These are phyloP conservation scores for Talaromyces islandicus DNA, from an alignment of 2,329 filamentous ascomycete species.

Conservation along the genomic window DNA sequence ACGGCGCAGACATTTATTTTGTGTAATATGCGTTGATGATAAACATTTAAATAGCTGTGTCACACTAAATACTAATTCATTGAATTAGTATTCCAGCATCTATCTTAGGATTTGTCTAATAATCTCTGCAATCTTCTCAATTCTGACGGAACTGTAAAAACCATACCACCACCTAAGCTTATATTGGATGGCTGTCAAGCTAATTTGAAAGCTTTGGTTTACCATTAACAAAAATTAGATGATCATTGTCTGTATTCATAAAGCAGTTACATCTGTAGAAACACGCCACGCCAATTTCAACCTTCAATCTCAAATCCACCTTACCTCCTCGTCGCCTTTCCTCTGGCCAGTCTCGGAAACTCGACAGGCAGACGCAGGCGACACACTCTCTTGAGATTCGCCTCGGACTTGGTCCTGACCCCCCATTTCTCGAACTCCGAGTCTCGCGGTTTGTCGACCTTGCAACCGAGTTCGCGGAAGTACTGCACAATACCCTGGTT, in stretches of 20 bases:
- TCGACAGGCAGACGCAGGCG: conserved; percentile 70
- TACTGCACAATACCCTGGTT: conserved; percentile 30
- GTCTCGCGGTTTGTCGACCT: conserved; percentile 35
- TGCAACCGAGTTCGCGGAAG: conserved; percentile 43
- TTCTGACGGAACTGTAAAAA: no score
- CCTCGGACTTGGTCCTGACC: conserved; percentile 56
- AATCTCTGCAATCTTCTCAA: conserved; percentile 4
- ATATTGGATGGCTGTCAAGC: conserved; percentile 22
- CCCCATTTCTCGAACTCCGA: conserved; percentile 37
- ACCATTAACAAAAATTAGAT: no score
- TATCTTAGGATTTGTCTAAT: background rate
- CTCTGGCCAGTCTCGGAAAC: conserved; percentile 62
- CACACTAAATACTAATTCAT: background rate
- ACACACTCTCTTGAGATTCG: conserved; percentile 51
- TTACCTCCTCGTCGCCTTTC: conserved; percentile 16
- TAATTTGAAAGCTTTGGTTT: no score
- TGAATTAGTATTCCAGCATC: no score
- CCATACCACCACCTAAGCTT: no score
- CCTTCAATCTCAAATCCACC: no score
- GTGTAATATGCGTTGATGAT: background rate
- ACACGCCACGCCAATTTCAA: background rate
- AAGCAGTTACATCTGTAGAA: background rate
- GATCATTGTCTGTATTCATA: background rate
- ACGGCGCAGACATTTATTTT: background rate
- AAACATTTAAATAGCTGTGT: background rate